These are phyloP conservation scores for Aspergillus uvarum DNA, from an alignment of 2,329 filamentous ascomycete genomes.

Conservation along the genomic window DNA sequence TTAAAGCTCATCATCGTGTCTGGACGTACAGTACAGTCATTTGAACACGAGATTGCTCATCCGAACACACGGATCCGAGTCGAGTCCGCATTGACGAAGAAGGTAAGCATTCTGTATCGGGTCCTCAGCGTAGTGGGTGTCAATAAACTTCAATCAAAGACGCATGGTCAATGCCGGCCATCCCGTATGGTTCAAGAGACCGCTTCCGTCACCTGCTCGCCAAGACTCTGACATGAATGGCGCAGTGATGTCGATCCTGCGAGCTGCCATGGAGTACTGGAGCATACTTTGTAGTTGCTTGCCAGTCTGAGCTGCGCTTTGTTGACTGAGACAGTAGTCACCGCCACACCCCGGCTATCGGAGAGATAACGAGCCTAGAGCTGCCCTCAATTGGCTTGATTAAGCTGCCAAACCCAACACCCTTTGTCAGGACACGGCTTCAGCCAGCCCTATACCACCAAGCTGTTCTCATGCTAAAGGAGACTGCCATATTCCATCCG, in stretches of 20 bases:
- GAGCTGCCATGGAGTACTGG: neutral
- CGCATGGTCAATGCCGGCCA: neutral
- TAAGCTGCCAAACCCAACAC: neutral
- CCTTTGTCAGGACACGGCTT: neutral
- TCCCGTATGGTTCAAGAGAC: neutral
- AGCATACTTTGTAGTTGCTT: neutral
- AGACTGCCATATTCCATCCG: neutral
- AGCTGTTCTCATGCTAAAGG: neutral
- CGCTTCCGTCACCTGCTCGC: neutral
- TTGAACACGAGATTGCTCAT: neutral
- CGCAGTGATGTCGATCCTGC: neutral
- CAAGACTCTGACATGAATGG: neutral
- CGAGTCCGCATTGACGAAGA: neutral
- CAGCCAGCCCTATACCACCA: neutral
- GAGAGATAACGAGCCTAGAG: neutral
- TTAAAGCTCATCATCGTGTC: neutral
- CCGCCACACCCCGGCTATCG: neutral
- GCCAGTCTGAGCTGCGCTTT: neutral
- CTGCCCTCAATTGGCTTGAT: neutral
- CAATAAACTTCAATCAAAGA: neutral
- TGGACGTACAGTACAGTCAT: neutral
- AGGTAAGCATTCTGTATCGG: neutral
- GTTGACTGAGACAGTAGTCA: neutral
- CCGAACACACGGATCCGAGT: neutral
- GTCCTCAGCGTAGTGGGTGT: neutral